Evolutionary conservation across 2,329 filamentous ascomycete species (phyloP).

Genomic region (Colletotrichum sidae): DNA sequence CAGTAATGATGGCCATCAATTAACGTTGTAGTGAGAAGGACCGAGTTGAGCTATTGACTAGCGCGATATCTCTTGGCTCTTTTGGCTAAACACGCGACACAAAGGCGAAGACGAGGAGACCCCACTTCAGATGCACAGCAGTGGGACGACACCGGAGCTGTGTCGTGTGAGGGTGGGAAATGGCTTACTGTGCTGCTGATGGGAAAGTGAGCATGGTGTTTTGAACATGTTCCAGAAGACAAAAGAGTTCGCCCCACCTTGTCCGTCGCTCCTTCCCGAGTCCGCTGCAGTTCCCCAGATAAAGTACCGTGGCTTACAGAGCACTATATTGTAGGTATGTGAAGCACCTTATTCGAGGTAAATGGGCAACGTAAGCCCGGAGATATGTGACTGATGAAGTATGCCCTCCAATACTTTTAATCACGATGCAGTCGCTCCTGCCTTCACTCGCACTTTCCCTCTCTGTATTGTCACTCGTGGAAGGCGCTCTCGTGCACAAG

Average conservation of each 20-base stretch:
- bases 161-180: slow-evolving; percentile 18
- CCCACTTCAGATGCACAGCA: background rate
- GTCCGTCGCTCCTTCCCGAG: slow-evolving; percentile 23
- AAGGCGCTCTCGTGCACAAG: slow-evolving; percentile 5
- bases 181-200: slow-evolving; percentile 9
- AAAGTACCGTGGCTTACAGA: too few species aligned
- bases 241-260: slow-evolving; percentile 27
- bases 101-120: background rate
- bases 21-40: too few species aligned
- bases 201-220: slow-evolving; percentile 32
- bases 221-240: slow-evolving; percentile 34
- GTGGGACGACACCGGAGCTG: background rate
- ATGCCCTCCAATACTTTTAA: too few species aligned
- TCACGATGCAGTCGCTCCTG: background rate
- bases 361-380: background rate
- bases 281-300: too few species aligned
- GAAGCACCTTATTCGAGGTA: too few species aligned
- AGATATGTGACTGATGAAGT: too few species aligned
- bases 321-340: too few species aligned
- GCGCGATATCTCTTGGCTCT: too few species aligned
- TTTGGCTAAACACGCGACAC: too few species aligned
- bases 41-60: too few species aligned
- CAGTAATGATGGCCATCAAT: too few species aligned
- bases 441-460: background rate
- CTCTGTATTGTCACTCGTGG: background rate